These are phyloP conservation scores for Funneliformis mosseae DNA, from an alignment of 192 early-diverging fungal genomes.

Conservation along the genomic window DNA sequence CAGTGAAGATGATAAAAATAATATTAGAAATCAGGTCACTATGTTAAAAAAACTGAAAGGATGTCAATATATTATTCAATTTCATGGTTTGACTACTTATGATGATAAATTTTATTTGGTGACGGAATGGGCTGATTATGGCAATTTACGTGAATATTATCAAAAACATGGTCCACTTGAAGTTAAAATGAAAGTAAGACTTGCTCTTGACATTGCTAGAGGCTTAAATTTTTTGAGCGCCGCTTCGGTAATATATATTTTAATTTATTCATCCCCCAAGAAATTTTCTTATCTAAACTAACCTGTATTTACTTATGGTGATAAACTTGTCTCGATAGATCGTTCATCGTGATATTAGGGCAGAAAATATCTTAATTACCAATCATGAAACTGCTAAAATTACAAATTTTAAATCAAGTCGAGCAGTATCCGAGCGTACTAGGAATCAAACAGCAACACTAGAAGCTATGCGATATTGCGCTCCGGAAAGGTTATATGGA, in stretches of 20 bases:
- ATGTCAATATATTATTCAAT: background rate
- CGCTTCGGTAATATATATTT: background rate
- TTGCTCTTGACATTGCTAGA: constrained; percentile 42
- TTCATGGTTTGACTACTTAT: background rate
- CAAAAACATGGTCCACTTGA: constrained; percentile 19
- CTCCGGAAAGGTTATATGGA: constrained; percentile 13
- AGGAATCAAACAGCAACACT: background rate
- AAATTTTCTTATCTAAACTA: too few relatives aligned
- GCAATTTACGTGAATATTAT: constrained; percentile 38
- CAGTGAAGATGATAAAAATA: background rate
- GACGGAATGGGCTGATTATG: constrained; percentile 26
- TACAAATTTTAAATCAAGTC: constrained; percentile 41
- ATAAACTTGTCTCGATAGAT: too few relatives aligned
- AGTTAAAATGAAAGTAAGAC: constrained; percentile 34
- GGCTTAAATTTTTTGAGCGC: constrained; percentile 45
- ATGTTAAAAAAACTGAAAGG: constrained; percentile 1
- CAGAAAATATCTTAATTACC: constrained; percentile 27
- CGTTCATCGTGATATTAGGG: constrained; percentile 34
- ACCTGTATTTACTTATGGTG: too few relatives aligned
- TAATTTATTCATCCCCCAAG: too few relatives aligned
- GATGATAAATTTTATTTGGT: background rate
- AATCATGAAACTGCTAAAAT: constrained; percentile 28
- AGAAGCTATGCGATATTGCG: constrained; percentile 11
- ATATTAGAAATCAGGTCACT: background rate
- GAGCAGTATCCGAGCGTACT: background rate